phyloP scores from a whole-genome alignment of 345 rosid genomes.

The Eucalyptus cloeziana region DNA sequence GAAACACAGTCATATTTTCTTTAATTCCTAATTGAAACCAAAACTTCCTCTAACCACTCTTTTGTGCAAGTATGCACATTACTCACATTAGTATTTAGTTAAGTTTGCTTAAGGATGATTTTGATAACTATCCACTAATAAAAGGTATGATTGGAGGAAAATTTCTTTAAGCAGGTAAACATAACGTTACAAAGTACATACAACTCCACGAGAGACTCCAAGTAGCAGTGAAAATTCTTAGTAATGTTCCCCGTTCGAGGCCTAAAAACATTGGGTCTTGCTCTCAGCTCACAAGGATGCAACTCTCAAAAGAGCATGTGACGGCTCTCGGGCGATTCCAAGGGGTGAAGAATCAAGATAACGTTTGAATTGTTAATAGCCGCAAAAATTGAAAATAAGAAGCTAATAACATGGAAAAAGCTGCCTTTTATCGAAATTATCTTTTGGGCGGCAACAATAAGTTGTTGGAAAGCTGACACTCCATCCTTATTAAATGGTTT shows the following conservation, averaged over 20 bases:
- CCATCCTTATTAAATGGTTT: neutral
- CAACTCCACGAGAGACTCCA: neutral
- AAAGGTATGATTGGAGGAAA: neutral
- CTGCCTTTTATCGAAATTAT: neutral
- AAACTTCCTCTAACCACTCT: neutral
- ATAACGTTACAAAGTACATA: neutral
- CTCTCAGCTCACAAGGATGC: neutral
- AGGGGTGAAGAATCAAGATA: neutral
- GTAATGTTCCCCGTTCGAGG: neutral
- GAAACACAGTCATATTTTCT: neutral
- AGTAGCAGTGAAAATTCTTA: neutral
- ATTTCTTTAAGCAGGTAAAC: neutral
- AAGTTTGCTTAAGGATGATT: neutral
- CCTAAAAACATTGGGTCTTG: neutral
- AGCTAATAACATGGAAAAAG: neutral
- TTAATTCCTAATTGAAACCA: neutral
- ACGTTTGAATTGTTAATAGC: neutral
- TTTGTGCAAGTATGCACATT: neutral
- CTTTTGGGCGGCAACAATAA: neutral
- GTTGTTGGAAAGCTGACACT: neutral
- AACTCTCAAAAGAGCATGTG: neutral
- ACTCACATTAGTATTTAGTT: neutral
- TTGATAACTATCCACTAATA: neutral
- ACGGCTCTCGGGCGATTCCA: neutral
- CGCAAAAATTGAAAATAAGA: neutral